Evolutionary conservation across 1,284 basidiomycete species (phyloP), one percentile per base, ranked within the genome.

Genomic region (Gymnopus androsaceus): DNA sequence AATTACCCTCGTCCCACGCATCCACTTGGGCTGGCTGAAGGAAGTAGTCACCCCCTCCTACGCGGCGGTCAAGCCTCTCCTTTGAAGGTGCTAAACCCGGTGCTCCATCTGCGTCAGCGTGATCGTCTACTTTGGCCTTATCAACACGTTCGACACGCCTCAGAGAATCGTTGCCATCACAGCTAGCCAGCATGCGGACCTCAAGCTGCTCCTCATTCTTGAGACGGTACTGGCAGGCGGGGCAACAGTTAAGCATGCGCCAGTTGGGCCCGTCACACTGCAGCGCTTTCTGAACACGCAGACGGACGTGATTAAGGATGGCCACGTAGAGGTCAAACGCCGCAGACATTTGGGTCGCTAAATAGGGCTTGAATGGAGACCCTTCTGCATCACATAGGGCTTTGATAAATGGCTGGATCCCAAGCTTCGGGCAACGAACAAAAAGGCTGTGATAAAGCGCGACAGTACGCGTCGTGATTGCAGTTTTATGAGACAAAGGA

Each of bases 221-320:
- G 2, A 52, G 28, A 25, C 33, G 28, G 17, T 42, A 31, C 27
- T 41, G 37, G 28, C 50, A 52, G 27, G 15, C 28, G 7, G 49
- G 49, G 28, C 49, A 51, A 7, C 11, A 4, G n/a, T 51, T 17
- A 4, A 21, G 15, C 11, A 52, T 23, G 4, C 40, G 38, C 38
- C 40, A 52, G 37, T 44, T 15, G 15, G 23, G 37, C 5, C 11
- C 25, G 11, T 52, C n/a, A 8, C 27, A 38, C 3, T 30, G 27
- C 12, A 52, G 40, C 8, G 40, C 38, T 28, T 7, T 9, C 21
- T 58, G 31, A 30, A 72, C 61, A 0, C 14, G 23, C 2, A 23
- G 12, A 17, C 30, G 21, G 14, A 44, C 34, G 33, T 28, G 33
- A 15, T 25, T 37, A 5, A n/a, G 15, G 34, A 33, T 14, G 3